Evolutionary conservation across 176 grass and related monocot species (phyloP).

Genomic region (Oropetium thomaeum): DNA sequence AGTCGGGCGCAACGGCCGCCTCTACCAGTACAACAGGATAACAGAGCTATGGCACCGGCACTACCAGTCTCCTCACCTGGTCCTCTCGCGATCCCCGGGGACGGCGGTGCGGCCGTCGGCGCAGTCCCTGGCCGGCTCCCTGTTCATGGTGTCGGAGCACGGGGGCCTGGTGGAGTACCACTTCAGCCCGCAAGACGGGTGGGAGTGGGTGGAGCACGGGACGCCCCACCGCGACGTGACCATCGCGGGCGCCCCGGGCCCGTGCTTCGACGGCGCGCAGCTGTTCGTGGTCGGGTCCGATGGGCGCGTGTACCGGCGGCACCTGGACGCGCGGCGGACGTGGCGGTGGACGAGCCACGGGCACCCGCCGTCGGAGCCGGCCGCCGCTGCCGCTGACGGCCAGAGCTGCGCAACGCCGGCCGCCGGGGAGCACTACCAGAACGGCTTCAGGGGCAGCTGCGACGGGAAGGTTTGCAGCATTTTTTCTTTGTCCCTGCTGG

Average conservation of each 20-base stretch:
- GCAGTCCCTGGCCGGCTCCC: conserved; percentile 57
- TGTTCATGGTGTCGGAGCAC: conserved; percentile 86
- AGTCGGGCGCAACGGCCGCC: conserved; percentile 56
- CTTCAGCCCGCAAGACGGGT: conserved; percentile 65
- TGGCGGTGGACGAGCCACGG: conserved; percentile 85
- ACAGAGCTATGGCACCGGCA: conserved; percentile 94
- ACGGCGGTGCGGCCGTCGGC: conserved; percentile 70
- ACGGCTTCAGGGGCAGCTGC: conserved; percentile 59
- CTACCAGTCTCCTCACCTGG: conserved; percentile 86
- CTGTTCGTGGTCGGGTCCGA: conserved; percentile 85
- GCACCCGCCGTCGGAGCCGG: conserved; percentile 36
- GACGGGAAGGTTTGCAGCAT: conserved; percentile 60
- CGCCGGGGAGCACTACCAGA: conserved; percentile 1
- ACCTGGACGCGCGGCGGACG: conserved; percentile 42
- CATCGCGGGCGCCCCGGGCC: conserved; percentile 70
- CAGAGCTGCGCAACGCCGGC: conserved; percentile 39
- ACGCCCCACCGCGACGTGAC: conserved; percentile 61
- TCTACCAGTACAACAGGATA: conserved; percentile 96
- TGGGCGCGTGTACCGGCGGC: conserved; percentile 67
- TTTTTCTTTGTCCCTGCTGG: neutral
- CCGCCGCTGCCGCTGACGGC: neutral
- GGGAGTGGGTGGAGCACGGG: conserved; percentile 98
- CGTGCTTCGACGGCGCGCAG: conserved; percentile 68
- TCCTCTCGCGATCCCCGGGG: conserved; percentile 69
- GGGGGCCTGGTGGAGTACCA: conserved; percentile 88